Evolutionary conservation across 2,329 filamentous ascomycete genomes (phyloP), one percentile per base, ranked within the genome.

Genomic region (Colletotrichum sp.): DNA sequence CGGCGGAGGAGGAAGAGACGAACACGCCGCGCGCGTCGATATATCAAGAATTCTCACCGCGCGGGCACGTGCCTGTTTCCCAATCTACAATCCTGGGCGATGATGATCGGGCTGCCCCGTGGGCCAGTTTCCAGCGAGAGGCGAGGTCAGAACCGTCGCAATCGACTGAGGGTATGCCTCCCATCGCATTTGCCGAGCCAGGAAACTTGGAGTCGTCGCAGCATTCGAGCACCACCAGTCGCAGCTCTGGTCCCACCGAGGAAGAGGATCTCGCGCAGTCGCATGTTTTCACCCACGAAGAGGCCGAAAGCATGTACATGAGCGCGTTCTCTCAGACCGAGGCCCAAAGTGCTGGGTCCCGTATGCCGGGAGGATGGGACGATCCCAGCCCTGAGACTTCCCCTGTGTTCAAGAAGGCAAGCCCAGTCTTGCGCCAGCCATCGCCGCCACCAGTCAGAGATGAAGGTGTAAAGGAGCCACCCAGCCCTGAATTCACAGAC

Each of bases 221-320:
- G 8, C 78, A 80, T 24, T 83, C 82, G 2, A 80, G 73, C 18
- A 72, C 80, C 21, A 79, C 78, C 71, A 83, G 82, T 7, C 39
- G 67, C 26, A 79, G 78, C 26, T 82, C 83, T 24, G 79, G 81
- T 15, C 76, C 78, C 36, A 79, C 84, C 36, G 80, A 71, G 57
- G 76, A 82, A 15, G 88, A 91, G 39, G 91, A 93, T 76, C 85
- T 94, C 24, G 84, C 90, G 5, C 86, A 91, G 77, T 96, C 95
- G 7, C 93, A 91, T 55, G 81, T 96, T 2, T 96, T 94, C 80
- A 95, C 91, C 44, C 94, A 95, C 75, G 94, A 95, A 77, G 94
- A 96, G 77, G 95, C 94, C 0, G 93, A 95, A 81, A 97, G 95
- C 82, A 95, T 98, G 93, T 98, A 97, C 80, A 93, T 96, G 92